Base-by-base conservation (phyloP, 2,329 filamentous ascomycete species). In the Fusarium chuoi region DNA sequence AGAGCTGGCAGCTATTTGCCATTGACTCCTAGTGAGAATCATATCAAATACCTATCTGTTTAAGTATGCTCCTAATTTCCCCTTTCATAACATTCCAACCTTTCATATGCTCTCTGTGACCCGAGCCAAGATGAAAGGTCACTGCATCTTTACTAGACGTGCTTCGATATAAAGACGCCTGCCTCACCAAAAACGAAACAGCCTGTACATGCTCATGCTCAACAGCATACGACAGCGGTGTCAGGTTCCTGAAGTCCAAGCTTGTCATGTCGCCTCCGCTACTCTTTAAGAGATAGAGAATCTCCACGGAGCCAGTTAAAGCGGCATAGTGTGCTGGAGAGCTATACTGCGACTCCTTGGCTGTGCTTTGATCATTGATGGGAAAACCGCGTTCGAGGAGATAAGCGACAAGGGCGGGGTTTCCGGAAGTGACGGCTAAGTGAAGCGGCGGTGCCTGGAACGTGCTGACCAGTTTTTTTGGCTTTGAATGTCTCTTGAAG, bases 331-430 rank as follows among this genome's bases (percentile, higher is more conserved):
- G 28, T 11, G 28, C 46, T 3, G 46, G 28, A 1, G 28, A n/a
- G 28, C 46, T 18, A 18, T n/a, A 33, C 15, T 6, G 15, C 7
- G 28, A 33, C 3, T 7, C 5, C 22, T 18, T 1, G 28, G 7
- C 22, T 5, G 46, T 18, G 4, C 13, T 3, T 6, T 18, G 28
- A 13, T 33, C 46, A 13, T 33, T 49, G 15, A n/a, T 10, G 7
- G 10, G 5, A 18, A 33, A 49, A 2, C 20, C 20, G 5, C 46
- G 28, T 5, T 33, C 46, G 6, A 49, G 46, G 4, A 49, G 28
- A 49, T 33, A 49, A 0, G 46, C 28, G 10, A 33, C 28, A 0
- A 33, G 22, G 0, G 28, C 28, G 1, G 20, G 20, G 0, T 48
- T 48, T 1, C 10, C 14, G 0, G 46, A 30, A 18, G 22, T 33